These are phyloP conservation scores for Microbotryum scabiosae DNA, from an alignment of 1,284 basidiomycete genomes.

Conservation along the genomic window DNA sequence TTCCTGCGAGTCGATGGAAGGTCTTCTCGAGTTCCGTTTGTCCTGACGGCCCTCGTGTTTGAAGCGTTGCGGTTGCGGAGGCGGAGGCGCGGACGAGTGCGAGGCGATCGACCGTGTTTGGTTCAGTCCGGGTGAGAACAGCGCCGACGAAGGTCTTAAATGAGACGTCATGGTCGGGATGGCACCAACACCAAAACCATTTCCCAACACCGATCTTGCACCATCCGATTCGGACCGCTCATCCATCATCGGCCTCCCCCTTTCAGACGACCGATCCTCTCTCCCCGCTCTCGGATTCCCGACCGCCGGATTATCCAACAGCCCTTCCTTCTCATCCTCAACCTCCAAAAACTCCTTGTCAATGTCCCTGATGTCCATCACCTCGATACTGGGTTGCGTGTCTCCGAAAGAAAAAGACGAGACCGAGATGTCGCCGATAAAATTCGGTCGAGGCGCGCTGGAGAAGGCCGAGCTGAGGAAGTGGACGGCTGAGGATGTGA, in stretches of 20 bases:
- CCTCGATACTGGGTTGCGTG: slow-evolving; percentile 70
- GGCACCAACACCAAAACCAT: too few species aligned
- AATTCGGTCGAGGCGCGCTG: slow-evolving; percentile 66
- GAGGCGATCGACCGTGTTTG: not conserved
- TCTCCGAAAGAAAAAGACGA: slow-evolving; percentile 80
- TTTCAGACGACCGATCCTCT: not conserved
- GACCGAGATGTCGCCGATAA: slow-evolving; percentile 83
- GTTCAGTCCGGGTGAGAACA: slow-evolving; percentile 3
- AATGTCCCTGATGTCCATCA: slow-evolving; percentile 86
- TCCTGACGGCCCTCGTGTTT: not conserved
- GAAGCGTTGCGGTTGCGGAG: not conserved
- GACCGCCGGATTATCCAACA: slow-evolving; percentile 14
- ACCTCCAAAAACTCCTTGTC: slow-evolving; percentile 85
- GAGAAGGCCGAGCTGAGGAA: slow-evolving; percentile 72
- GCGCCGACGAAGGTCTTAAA: not conserved
- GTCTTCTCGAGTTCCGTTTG: not conserved
- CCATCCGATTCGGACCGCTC: too few species aligned
- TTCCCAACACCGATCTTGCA: too few species aligned
- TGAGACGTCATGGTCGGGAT: too few species aligned
- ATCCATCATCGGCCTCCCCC: not conserved
- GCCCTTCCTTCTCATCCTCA: slow-evolving; percentile 55
- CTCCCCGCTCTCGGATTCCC: slow-evolving; percentile 35
- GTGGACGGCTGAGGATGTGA: slow-evolving; percentile 63
- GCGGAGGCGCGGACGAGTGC: slow-evolving; percentile 1
- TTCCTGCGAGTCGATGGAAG: not conserved